phyloP scores from a whole-genome alignment of 305 asterid genomes.

The Stenogyne calaminthoides region DNA sequence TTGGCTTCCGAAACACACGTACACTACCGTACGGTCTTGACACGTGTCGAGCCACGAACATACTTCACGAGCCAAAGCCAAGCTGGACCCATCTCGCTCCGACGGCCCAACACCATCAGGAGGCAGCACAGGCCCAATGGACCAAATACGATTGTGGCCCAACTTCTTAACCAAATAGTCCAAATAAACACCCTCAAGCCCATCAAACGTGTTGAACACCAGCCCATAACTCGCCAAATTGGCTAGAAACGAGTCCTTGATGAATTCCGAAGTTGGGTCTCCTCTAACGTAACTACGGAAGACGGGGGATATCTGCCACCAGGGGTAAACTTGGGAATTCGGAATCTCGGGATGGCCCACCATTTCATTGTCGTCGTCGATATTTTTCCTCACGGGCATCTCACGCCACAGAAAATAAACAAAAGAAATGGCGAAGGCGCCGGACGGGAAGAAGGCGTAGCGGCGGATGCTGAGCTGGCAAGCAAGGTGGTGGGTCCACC shows the following conservation, averaged over 20 bases:
- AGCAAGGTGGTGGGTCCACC: slow-evolving; percentile 65
- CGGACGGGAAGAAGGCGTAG: slow-evolving; percentile 69
- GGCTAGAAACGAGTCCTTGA: slow-evolving; percentile 35
- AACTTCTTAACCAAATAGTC: slow-evolving; percentile 37
- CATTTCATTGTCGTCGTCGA: slow-evolving; percentile 32
- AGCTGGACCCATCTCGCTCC: slow-evolving; percentile 57
- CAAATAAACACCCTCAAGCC: slow-evolving; percentile 47
- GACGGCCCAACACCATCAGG: slow-evolving; percentile 28
- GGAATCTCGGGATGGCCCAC: slow-evolving; percentile 45
- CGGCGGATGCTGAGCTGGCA: slow-evolving; percentile 47
- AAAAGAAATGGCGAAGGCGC: slow-evolving; percentile 55
- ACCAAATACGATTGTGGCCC: slow-evolving; percentile 63
- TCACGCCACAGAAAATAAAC: slow-evolving; percentile 52
- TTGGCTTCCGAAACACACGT: slow-evolving; percentile 77
- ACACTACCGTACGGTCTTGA: slow-evolving; percentile 47
- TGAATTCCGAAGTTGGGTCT: slow-evolving; percentile 46
- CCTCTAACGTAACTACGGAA: slow-evolving; percentile 45
- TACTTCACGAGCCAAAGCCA: slow-evolving; percentile 32
- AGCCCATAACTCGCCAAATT: slow-evolving; percentile 49
- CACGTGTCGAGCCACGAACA: slow-evolving; percentile 60
- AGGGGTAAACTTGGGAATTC: slow-evolving; percentile 54
- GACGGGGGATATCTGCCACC: slow-evolving; percentile 76
- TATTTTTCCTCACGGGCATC: slow-evolving; percentile 37
- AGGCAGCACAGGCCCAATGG: slow-evolving; percentile 67
- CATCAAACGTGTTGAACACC: slow-evolving; percentile 55